Conservation (phyloP, 805 yeast species). For the Lipomyces lipofer region DNA sequence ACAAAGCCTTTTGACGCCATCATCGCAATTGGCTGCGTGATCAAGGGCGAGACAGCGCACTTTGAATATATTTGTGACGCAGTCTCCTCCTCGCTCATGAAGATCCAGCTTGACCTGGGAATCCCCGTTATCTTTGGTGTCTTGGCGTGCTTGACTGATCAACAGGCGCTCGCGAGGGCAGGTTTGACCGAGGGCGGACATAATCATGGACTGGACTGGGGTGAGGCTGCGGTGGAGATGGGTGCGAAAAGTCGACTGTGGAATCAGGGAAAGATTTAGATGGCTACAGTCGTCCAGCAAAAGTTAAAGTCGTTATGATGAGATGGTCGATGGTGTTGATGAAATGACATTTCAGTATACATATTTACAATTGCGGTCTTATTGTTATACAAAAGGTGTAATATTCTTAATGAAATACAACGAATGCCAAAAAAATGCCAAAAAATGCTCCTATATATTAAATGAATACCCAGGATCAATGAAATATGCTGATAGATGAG, state of each 20-base stretch:
- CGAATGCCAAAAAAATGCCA: too few species aligned
- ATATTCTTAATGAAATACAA: too few species aligned
- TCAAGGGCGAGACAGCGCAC: constrained; percentile 97
- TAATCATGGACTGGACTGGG: constrained; percentile 99
- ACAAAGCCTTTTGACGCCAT: constrained; percentile 64
- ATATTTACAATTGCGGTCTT: too few species aligned
- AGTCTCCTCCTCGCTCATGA: constrained; percentile 82
- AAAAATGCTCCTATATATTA: too few species aligned
- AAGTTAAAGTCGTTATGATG: too few species aligned
- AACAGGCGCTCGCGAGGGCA: constrained; percentile 90
- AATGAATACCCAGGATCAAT: too few species aligned
- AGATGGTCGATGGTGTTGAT: too few species aligned
- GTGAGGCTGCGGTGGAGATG: constrained; percentile 98
- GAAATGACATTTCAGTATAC: too few species aligned
- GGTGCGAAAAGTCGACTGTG: constrained; percentile 40
- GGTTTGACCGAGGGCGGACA: constrained; percentile 77
- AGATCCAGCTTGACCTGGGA: constrained; percentile 63
- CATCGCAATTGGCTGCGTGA: constrained; percentile 90
- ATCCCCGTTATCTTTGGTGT: constrained; percentile 92
- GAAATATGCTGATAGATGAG: too few species aligned
- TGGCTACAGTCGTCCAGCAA: too few species aligned
- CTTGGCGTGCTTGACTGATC: constrained; percentile 88
- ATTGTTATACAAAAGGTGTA: too few species aligned
- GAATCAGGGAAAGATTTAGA: constrained; percentile 25
- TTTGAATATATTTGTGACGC: constrained; percentile 96